Conservation (phyloP, 78 protist genomes). For the Dictyostelium intermedium region DNA sequence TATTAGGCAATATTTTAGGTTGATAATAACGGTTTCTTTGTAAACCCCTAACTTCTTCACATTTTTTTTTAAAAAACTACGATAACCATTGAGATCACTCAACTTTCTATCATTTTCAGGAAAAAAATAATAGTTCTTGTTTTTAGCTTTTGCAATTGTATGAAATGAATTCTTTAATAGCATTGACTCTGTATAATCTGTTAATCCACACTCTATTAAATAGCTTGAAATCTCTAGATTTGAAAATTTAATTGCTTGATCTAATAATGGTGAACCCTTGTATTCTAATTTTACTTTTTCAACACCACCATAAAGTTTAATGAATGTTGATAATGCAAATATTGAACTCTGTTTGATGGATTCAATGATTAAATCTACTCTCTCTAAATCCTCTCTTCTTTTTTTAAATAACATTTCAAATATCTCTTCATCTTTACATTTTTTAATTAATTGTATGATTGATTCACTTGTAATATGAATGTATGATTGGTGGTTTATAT, state of each 20-base stretch:
- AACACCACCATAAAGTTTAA: neutral
- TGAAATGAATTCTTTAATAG: neutral
- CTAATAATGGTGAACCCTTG: neutral
- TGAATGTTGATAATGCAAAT: neutral
- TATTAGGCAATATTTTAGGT: too few relatives aligned
- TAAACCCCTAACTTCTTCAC: too few relatives aligned
- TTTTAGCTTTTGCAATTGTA: too few relatives aligned
- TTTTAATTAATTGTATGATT: neutral
- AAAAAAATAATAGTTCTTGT: too few relatives aligned
- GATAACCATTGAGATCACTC: neutral
- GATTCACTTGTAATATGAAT: neutral
- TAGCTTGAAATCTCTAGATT: neutral
- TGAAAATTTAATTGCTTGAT: neutral
- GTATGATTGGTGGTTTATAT: neutral
- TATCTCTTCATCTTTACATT: neutral
- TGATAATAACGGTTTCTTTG: too few relatives aligned
- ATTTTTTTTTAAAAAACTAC: too few relatives aligned
- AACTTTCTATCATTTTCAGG: neutral
- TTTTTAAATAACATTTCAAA: neutral
- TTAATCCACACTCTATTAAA: neutral
- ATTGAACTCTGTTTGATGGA: neutral
- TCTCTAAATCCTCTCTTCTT: neutral
- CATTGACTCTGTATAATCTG: neutral
- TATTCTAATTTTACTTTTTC: neutral
- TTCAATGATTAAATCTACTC: neutral